These are phyloP conservation scores for Starmerella roubikii DNA, from an alignment of 805 yeast genomes.

Conservation along the genomic window DNA sequence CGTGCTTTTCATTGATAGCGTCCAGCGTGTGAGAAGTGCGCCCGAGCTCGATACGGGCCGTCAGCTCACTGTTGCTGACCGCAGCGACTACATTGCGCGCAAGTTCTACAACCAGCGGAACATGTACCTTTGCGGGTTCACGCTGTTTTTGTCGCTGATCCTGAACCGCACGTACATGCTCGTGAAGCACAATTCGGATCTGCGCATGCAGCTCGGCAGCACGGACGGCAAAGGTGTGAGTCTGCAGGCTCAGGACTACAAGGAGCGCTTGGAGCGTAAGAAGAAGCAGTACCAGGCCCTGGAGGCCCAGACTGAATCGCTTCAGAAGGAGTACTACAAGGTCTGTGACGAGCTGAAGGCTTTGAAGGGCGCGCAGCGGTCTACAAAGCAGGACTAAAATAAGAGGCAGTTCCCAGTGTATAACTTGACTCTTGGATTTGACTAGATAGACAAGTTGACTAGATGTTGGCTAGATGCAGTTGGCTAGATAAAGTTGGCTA, in stretches of 20 bases:
- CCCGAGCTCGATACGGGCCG: conserved; percentile 34
- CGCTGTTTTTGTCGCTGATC: conserved; percentile 75
- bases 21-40: conserved; percentile 66
- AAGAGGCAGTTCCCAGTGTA: neutral
- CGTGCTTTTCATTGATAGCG: conserved; percentile 74
- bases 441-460: neutral
- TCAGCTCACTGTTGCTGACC: conserved; percentile 35
- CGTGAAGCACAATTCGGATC: conserved; percentile 47
- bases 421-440: neutral
- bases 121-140: conserved; percentile 89
- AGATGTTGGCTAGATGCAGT: neutral
- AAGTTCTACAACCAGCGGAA: conserved; percentile 93
- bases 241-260: conserved; percentile 36
- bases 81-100: conserved; percentile 79
- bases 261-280: conserved; percentile 40
- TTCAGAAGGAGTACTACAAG: conserved; percentile 50
- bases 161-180: conserved; percentile 72
- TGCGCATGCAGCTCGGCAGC: conserved; percentile 12
- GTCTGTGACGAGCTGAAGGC: conserved; percentile 28
- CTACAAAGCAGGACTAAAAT: neutral
- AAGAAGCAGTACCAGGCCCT: conserved; percentile 53
- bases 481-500: neutral
- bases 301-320: conserved; percentile 57
- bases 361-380: conserved; percentile 11
- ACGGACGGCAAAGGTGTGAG: conserved; percentile 33